Base-by-base conservation (phyloP, 176 grass and related monocot species). In the sorghum (Sorghum bicolor) region DNA sequence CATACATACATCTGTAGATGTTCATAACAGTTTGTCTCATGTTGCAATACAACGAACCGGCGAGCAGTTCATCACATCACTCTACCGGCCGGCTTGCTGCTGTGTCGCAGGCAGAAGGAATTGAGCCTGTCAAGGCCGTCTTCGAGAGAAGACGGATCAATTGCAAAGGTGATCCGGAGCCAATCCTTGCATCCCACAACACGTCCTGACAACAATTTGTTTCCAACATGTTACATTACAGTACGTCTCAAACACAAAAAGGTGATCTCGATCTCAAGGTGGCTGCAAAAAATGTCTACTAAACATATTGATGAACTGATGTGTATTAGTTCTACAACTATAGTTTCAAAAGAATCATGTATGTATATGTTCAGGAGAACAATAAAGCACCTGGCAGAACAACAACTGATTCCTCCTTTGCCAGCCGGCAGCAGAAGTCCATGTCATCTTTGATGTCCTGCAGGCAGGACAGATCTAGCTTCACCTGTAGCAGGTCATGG, bases 381-480 rank as follows among this genome's bases (percentile, higher is more conserved):
- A 52, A 10, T 29, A 48, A 4, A 33, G 32, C 6, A 91, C 87
- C 90, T 78, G 93, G 93, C 71, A 90, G 65, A 88, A 92, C n/a
- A 25, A 95, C 48, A 37, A 95, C 93, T 15, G 57, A 29, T 84
- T 92, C 88, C 57, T 92, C 93, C 37, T 88, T 95, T 22, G 93
- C 93, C 43, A 95, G 63, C 37, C 71, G 82, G 76, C 85, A 90
- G 60, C 93, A 92, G 70, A 95, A 95, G 53, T 95, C 93, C 79
- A 95, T 86, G 28, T 95, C 90, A 75, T 92, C 93, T 45, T 84
- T 71, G 84, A 95, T 95, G 82, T 86, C 50, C 63, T 78, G 37
- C 34, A 95, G 78, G 67, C 52, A 77, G 71, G 85, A 88, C 9
- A 95, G n/a, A 65, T 95, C 87, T 20, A 95, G 63, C 69, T 86